Evolutionary conservation across 2,329 filamentous ascomycete species (phyloP).

Genomic region (Knoxdaviesia capensis): DNA sequence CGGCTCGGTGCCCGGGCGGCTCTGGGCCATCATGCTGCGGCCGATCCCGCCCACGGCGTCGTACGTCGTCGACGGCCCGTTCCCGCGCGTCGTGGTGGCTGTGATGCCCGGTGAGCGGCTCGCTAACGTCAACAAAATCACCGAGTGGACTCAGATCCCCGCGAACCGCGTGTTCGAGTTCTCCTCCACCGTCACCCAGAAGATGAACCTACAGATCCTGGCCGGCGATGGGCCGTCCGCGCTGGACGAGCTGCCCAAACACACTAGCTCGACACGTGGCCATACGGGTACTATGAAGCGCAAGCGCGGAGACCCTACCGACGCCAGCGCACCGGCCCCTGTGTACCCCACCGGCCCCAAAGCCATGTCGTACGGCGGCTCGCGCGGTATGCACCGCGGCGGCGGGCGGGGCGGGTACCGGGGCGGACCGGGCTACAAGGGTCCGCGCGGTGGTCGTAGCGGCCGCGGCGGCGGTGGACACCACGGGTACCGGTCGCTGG

Average conservation of each 20-base stretch:
- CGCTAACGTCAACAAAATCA: constrained; percentile 62
- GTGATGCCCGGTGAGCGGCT: constrained; percentile 56
- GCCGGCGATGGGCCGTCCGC: constrained; percentile 45
- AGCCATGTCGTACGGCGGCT: too few species aligned
- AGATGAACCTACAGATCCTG: constrained; percentile 65
- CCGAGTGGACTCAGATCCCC: constrained; percentile 61
- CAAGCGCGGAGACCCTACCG: constrained; percentile 23
- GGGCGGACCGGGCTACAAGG: constrained; percentile 10
- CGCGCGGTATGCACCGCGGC: too few species aligned
- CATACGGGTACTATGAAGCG: constrained; percentile 42
- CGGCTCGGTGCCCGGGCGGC: constrained; percentile 53
- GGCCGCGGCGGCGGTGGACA: constrained; percentile 23
- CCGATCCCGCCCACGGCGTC: constrained; percentile 47
- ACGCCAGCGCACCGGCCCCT: background rate
- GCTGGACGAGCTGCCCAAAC: too few species aligned
- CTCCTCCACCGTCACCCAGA: constrained; percentile 71
- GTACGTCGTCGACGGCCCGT: constrained; percentile 61
- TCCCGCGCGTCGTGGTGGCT: constrained; percentile 66
- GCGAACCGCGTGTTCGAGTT: constrained; percentile 54
- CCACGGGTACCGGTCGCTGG: constrained; percentile 39
- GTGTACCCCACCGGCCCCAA: too few species aligned
- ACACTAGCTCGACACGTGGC: constrained; percentile 38
- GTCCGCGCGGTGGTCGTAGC: constrained; percentile 17
- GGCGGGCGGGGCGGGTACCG: constrained; percentile 13
- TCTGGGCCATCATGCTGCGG: constrained; percentile 71